phyloP scores from a whole-genome alignment of 176 grass and related monocot species.

The Musa schizocarpa region DNA sequence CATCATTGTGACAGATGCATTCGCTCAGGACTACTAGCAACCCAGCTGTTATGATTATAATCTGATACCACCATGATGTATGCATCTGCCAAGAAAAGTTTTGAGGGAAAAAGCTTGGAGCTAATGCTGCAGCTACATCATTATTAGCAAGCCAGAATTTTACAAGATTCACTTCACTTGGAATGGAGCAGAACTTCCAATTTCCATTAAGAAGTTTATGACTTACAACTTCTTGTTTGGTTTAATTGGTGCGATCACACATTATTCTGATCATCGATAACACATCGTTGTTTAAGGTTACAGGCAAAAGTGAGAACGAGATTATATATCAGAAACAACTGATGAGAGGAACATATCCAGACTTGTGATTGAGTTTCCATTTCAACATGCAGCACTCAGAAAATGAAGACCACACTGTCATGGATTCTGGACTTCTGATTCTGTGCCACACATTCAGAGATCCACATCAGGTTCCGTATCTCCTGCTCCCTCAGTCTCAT shows the following conservation, averaged over 20 bases:
- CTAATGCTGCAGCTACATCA: too few species aligned
- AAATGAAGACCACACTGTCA: conserved; percentile 89
- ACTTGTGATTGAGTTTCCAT: neutral
- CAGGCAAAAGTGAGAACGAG: neutral
- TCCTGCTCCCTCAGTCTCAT: conserved; percentile 89
- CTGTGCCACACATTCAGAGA: conserved; percentile 90
- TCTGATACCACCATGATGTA: too few species aligned
- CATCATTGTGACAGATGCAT: too few species aligned
- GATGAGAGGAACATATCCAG: neutral
- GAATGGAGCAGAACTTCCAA: neutral
- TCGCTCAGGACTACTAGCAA: too few species aligned
- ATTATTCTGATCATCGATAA: neutral
- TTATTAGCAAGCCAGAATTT: neutral
- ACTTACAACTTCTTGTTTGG: neutral
- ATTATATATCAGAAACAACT: neutral
- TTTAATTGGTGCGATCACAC: too few species aligned
- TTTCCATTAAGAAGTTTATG: neutral
- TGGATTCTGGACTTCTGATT: conserved; percentile 89
- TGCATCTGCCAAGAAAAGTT: too few species aligned
- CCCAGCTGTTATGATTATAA: too few species aligned
- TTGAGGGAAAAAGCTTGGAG: too few species aligned
- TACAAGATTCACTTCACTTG: neutral
- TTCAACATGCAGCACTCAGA: conserved; percentile 30
- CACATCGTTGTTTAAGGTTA: neutral
- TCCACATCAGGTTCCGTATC: conserved; percentile 99